phyloP scores from a whole-genome alignment of 805 yeast genomes.

The Candida koratica region DNA sequence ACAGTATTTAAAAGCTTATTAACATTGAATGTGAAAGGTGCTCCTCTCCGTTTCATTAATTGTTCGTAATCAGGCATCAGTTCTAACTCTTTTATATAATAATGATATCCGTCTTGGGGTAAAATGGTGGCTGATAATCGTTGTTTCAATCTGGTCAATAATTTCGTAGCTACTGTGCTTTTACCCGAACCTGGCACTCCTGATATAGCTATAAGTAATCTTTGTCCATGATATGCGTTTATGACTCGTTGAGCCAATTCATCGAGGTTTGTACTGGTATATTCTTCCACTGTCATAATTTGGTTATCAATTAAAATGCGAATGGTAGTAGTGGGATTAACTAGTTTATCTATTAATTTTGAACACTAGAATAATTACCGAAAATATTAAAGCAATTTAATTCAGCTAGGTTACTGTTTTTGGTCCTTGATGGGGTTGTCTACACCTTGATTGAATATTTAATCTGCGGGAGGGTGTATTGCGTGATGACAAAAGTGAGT shows the following conservation, averaged over 20 bases:
- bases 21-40: constrained; percentile 83
- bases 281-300: constrained; percentile 10
- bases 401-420: too few species aligned
- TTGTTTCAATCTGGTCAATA: constrained; percentile 30
- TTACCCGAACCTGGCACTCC: constrained; percentile 91
- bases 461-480: too few species aligned
- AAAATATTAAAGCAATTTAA: too few species aligned
- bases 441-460: too few species aligned
- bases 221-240: constrained; percentile 9
- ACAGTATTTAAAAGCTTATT: constrained; percentile 25
- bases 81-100: constrained; percentile 27
- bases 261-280: constrained; percentile 4
- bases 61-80: constrained; percentile 48
- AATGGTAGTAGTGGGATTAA: neutral
- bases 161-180: constrained; percentile 54
- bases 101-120: constrained; percentile 42
- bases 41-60: constrained; percentile 70
- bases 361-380: too few species aligned
- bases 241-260: constrained; percentile 6
- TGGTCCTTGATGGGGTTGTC: too few species aligned
- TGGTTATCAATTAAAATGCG: neutral
- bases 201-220: constrained; percentile 58
- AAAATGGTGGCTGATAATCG: constrained; percentile 16
- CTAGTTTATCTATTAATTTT: constrained; percentile 1
- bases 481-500: too few species aligned